These are phyloP conservation scores for Athelia sp. DNA, from an alignment of 1,284 basidiomycete genomes.

Conservation along the genomic window DNA sequence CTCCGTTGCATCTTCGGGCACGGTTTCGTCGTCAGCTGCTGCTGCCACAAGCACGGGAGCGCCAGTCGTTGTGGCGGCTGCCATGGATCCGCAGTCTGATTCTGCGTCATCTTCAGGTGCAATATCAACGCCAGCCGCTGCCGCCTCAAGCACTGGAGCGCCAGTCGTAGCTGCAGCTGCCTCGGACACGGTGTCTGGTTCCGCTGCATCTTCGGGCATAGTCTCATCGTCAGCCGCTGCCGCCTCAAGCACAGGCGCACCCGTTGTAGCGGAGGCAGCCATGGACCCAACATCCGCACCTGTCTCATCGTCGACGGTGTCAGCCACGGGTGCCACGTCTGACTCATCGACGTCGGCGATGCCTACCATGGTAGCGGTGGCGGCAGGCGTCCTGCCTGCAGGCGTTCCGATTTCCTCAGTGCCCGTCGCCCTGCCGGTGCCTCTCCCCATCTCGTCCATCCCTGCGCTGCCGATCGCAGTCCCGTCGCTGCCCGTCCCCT, in stretches of 20 bases:
- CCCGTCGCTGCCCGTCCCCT: neutral
- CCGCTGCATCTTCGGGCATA: too few relatives aligned
- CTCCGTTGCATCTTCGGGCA: neutral
- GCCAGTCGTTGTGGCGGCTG: constrained; percentile 4
- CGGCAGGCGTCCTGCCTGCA: too few relatives aligned
- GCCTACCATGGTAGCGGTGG: too few relatives aligned
- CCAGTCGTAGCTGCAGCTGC: too few relatives aligned
- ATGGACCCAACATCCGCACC: constrained; percentile 10
- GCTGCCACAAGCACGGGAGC: neutral
- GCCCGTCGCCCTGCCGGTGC: neutral
- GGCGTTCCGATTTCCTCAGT: too few relatives aligned
- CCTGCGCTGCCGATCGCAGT: neutral
- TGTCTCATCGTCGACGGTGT: neutral
- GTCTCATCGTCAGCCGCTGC: neutral
- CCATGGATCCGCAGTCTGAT: constrained; percentile 10
- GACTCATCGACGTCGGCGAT: too few relatives aligned
- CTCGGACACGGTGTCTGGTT: too few relatives aligned
- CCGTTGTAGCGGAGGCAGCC: constrained; percentile 5
- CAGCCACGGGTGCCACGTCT: too few relatives aligned
- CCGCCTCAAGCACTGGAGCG: too few relatives aligned
- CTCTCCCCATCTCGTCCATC: neutral
- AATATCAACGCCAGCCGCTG: too few relatives aligned
- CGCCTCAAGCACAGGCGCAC: neutral
- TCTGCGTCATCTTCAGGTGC: neutral
- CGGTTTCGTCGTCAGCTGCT: neutral